Evolutionary conservation across 108 stramenopile genomes (phyloP), one percentile per base, ranked within the genome.

Genomic region (Nannochloropsis gaditana): DNA sequence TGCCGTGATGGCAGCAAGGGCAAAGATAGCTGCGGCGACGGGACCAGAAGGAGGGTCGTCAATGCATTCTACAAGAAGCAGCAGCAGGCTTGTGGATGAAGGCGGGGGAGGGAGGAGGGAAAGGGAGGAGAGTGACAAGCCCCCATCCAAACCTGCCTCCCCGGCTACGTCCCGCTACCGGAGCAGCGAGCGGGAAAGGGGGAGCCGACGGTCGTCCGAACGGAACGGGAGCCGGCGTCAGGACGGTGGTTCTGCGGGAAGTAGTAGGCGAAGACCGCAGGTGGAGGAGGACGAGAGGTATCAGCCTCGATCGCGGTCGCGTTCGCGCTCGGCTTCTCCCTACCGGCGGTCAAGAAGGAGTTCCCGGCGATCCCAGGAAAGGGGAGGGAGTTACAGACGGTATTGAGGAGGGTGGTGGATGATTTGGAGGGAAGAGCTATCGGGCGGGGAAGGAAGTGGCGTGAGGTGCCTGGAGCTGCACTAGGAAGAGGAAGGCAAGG

Each of bases 101-200:
- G n/a, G 59, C n/a, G n/a, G 59, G 59, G 59, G n/a, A n/a, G 59
- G 59, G 4, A n/a, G 59, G 59, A 73, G 59, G 59, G 59, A 73
- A n/a, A n/a, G n/a, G 19, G 59, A 73, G 59, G 59, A 73, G 2
- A 15, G 59, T 4, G 2, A 73, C n/a, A n/a, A n/a, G n/a, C n/a
- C n/a, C n/a, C n/a, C n/a, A n/a, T n/a, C n/a, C 59, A 73, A n/a
- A 73, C 59, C 59, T 2, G 2, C 59, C 59, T 73, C 59, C 5
- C n/a, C 59, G 2, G 59, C 5, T 73, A 19, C 59, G 19, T 73
- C 59, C 19, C n/a, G 2, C 59, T 73, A 73, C 4, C 19, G n/a
- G 19, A 15, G 59, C 15, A n/a, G 59, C 2, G 5, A n/a, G 59
- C 19, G 59, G 59, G 59, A n/a, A 5, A 73, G 59, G 19, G n/a